Percentiles rank a stretch among this genome's conserved stretches.
phyloP scores from a whole-genome alignment of 192 early-diverging fungal genomes.

The Dimargaris cristalligena region DNA sequence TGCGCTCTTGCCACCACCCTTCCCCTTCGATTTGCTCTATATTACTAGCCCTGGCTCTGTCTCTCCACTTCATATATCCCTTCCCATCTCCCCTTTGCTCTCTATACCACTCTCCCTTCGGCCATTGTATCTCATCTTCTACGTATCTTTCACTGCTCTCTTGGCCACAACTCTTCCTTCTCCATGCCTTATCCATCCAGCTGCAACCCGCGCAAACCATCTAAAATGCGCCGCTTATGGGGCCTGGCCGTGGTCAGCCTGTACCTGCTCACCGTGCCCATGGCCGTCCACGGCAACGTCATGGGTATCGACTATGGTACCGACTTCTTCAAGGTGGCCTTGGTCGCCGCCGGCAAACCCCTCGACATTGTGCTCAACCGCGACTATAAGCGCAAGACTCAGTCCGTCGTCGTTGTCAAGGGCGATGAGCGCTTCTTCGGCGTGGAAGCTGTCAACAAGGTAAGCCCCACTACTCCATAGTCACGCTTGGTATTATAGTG shows the following conservation, averaged over 20 bases:
- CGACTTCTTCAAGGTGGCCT: constrained; percentile 91
- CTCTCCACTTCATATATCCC: too few species aligned
- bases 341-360: constrained; percentile 78
- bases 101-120: too few species aligned
- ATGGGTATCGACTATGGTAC: constrained; percentile 94
- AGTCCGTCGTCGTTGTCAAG: constrained; percentile 61
- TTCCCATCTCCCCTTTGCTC: too few species aligned
- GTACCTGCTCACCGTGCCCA: not conserved
- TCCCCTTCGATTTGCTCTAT: too few species aligned
- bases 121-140: too few species aligned
- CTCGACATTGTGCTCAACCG: constrained; percentile 91
- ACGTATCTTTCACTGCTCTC: too few species aligned
- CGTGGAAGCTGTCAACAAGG: constrained; percentile 61
- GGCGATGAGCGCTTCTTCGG: constrained; percentile 76
- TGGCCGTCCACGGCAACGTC: constrained; percentile 20
- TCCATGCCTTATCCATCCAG: too few species aligned
- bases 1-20: too few species aligned
- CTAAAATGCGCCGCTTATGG: too few species aligned
- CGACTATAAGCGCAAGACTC: constrained; percentile 91
- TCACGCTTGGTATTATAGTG: not conserved
- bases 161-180: too few species aligned
- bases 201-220: too few species aligned
- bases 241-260: not conserved
- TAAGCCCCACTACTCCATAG: constrained; percentile 14
- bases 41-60: too few species aligned